A percentile compares a stretch with the other conserved stretches of the same genome.
Conservation (phyloP, 1,139 yeast genomes). For the Saccharomycopsis hybrid region DNA sequence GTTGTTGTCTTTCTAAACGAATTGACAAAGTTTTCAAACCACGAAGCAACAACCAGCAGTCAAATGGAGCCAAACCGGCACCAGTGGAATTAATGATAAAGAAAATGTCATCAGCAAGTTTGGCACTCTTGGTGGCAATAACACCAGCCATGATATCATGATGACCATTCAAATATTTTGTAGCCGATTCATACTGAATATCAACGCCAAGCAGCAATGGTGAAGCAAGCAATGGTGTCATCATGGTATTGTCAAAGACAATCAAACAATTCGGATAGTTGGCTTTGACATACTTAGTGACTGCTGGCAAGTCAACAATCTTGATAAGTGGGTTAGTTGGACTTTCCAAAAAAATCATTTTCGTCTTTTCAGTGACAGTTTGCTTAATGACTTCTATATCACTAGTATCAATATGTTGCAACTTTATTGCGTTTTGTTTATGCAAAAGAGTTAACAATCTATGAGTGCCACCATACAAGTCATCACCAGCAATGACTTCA, state of each 20-base stretch:
- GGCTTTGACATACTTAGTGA: constrained; percentile 59
- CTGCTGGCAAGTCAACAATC: constrained; percentile 69
- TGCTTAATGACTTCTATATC: constrained; percentile 47
- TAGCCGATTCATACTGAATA: constrained; percentile 87
- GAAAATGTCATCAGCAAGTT: constrained; percentile 62
- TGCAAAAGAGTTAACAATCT: constrained; percentile 70
- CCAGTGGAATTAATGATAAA: constrained; percentile 86
- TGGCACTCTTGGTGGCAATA: constrained; percentile 58
- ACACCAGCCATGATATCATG: constrained; percentile 96
- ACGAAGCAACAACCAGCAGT: constrained; percentile 79
- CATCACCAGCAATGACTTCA: constrained; percentile 88
- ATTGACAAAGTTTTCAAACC: constrained; percentile 84
- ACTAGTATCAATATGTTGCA: constrained; percentile 80
- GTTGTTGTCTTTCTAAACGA: constrained; percentile 81
- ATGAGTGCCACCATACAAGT: constrained; percentile 88
- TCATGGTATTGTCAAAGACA: constrained; percentile 93
- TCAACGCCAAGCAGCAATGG: constrained; percentile 86
- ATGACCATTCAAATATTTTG: constrained; percentile 88
- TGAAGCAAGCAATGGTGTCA: constrained; percentile 81
- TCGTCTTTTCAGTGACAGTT: constrained; percentile 46
- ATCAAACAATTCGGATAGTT: constrained; percentile 64
- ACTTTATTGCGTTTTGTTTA: constrained; percentile 60
- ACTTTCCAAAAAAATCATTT: constrained; percentile 75
- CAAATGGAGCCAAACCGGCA: constrained; percentile 86
- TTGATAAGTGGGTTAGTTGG: constrained; percentile 92